Evolutionary conservation across 164 flowering plant species (phyloP).

Genomic region (Stephania yunnanensis): DNA sequence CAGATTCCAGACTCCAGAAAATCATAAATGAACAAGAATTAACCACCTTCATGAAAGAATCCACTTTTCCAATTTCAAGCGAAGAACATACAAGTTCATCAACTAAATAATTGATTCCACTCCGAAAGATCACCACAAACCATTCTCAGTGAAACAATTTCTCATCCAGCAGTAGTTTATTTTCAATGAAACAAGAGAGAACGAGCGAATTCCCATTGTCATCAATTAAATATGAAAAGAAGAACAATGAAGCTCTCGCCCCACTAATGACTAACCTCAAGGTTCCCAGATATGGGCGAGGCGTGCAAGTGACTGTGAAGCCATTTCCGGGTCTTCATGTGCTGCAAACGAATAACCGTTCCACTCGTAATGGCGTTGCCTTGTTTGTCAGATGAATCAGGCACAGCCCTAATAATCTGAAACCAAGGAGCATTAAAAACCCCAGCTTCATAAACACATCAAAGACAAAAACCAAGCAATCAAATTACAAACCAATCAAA

Average conservation of each 20-base stretch:
- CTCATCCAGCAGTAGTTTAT: background rate
- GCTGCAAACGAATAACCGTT: slow-evolving; percentile 67
- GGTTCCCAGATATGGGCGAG: slow-evolving; percentile 91
- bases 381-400: slow-evolving; percentile 64
- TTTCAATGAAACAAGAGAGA: background rate
- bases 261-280: slow-evolving; percentile 54
- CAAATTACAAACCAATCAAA: background rate
- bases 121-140: no score
- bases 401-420: slow-evolving; percentile 69
- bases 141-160: background rate
- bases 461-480: background rate
- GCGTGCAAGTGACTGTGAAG: slow-evolving; percentile 96
- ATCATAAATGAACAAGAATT: no score
- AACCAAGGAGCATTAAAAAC: slow-evolving; percentile 3
- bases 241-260: background rate
- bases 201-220: background rate
- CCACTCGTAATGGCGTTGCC: slow-evolving; percentile 79
- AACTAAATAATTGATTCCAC: no score
- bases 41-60: no score
- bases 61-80: no score
- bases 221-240: background rate
- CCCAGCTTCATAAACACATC: background rate
- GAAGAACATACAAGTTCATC: no score
- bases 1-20: no score
- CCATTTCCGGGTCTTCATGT: slow-evolving; percentile 93